A percentile compares a stretch with the other conserved stretches of the same genome.
phyloP scores from a whole-genome alignment of 768 basidiomycete genomes.

The Paxillus involutus region DNA sequence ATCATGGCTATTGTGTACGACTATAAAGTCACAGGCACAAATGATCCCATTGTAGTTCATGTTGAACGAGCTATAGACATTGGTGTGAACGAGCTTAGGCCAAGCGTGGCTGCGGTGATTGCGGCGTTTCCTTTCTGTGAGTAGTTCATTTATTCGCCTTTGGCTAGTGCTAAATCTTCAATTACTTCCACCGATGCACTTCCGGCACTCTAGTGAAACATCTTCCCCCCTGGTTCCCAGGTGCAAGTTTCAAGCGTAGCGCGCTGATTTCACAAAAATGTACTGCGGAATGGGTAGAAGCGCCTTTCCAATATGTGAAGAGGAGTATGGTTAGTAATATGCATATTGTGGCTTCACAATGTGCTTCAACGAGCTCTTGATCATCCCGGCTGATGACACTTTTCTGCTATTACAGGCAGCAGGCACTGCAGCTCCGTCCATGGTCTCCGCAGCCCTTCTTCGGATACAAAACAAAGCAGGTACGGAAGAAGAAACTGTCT shows the following conservation, averaged over 20 bases:
- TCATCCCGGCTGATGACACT: not conserved
- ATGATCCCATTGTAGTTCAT: constrained; percentile 20
- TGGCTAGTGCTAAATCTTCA: constrained; percentile 6
- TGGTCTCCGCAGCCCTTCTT: constrained; percentile 23
- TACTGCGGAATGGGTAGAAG: constrained; percentile 12
- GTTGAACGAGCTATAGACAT: constrained; percentile 3
- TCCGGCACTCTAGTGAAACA: not conserved
- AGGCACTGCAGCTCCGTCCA: constrained; percentile 19
- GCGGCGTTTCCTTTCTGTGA: not conserved
- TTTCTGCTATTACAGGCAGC: constrained; percentile 6
- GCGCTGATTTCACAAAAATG: not conserved
- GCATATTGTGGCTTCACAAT: not conserved
- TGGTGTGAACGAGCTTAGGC: too few species aligned
- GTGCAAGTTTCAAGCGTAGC: constrained; percentile 12
- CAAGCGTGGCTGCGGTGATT: too few species aligned
- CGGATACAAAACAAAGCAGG: constrained; percentile 7
- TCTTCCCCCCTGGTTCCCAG: constrained; percentile 25
- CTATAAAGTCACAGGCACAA: constrained; percentile 11
- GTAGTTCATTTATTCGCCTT: not conserved
- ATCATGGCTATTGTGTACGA: constrained; percentile 27
- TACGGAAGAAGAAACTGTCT: constrained; percentile 5
- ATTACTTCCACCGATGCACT: too few species aligned
- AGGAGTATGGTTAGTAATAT: constrained; percentile 15
- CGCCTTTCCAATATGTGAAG: constrained; percentile 25
- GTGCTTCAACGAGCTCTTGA: not conserved